Percentiles rank a stretch among this genome's conserved stretches.
Conservation (phyloP, 208 protist genomes). For the Trypanosoma theileri region DNA sequence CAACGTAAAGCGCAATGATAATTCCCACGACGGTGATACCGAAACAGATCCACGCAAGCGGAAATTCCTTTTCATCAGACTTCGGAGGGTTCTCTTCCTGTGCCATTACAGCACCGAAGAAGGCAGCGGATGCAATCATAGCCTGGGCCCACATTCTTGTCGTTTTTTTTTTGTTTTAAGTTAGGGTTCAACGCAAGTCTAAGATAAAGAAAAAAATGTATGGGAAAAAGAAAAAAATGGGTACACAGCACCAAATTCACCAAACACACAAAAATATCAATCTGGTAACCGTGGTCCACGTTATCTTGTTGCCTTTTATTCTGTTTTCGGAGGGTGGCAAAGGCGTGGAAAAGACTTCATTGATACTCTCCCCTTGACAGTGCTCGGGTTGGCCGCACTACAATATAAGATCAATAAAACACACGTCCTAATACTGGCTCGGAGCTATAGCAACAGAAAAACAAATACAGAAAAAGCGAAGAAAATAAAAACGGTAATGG, state of each 20-base stretch:
- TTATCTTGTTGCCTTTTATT: too few relatives aligned
- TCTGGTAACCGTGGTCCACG: too few relatives aligned
- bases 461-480: constrained; percentile 27
- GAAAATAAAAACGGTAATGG: constrained; percentile 12
- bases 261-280: too few relatives aligned
- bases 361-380: too few relatives aligned
- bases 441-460: constrained; percentile 10
- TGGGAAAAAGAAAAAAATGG: constrained; percentile 3
- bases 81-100: background rate
- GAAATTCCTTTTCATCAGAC: constrained; percentile 28
- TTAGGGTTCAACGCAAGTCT: background rate
- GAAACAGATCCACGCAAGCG: constrained; percentile 46
- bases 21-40: constrained; percentile 36
- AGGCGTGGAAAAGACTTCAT: too few relatives aligned
- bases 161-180: background rate
- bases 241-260: too few relatives aligned
- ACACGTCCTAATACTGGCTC: background rate
- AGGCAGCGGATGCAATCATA: constrained; percentile 19
- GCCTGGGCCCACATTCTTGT: constrained; percentile 8
- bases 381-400: background rate
- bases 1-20: constrained; percentile 34
- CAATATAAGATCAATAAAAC: background rate
- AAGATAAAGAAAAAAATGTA: background rate
- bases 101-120: constrained; percentile 3
- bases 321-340: too few relatives aligned